Conservation (phyloP, 345 rosid genomes). For the Acer yangbiense region DNA sequence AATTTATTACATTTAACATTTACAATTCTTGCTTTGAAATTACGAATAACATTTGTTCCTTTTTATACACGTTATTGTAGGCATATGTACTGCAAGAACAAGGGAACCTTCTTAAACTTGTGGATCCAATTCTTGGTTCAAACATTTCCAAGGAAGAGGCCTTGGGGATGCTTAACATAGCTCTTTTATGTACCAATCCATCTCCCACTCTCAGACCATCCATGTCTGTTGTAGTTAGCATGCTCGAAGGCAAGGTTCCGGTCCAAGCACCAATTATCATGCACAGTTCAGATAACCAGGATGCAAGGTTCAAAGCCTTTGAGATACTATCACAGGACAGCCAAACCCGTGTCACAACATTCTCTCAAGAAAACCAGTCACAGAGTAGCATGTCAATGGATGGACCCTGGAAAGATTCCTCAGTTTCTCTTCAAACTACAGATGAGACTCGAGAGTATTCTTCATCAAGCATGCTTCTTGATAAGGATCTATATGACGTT, state of each 20-base stretch:
- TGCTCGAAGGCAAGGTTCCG: slow-evolving; percentile 76
- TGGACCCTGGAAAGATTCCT: slow-evolving; percentile 70
- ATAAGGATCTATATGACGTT: slow-evolving; percentile 12
- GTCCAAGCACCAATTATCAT: slow-evolving; percentile 75
- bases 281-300: slow-evolving; percentile 41
- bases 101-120: slow-evolving; percentile 85
- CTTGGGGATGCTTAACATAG: slow-evolving; percentile 63
- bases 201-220: slow-evolving; percentile 87
- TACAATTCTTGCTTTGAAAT: background rate
- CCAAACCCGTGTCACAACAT: slow-evolving; percentile 47
- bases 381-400: slow-evolving; percentile 53
- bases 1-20: background rate
- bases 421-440: slow-evolving; percentile 37
- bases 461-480: slow-evolving; percentile 37
- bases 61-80: slow-evolving; percentile 29
- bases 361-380: slow-evolving; percentile 44
- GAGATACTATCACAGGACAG: slow-evolving; percentile 68
- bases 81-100: slow-evolving; percentile 94
- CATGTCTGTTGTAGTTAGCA: slow-evolving; percentile 83
- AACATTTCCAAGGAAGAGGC: slow-evolving; percentile 61
- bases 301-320: slow-evolving; percentile 79
- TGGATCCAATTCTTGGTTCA: slow-evolving; percentile 70
- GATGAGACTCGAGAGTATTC: slow-evolving; percentile 33
- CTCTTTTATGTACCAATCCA: slow-evolving; percentile 82
- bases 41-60: background rate